Conservation (phyloP, 2,329 filamentous ascomycete species). For the Mariannaea sp. region DNA sequence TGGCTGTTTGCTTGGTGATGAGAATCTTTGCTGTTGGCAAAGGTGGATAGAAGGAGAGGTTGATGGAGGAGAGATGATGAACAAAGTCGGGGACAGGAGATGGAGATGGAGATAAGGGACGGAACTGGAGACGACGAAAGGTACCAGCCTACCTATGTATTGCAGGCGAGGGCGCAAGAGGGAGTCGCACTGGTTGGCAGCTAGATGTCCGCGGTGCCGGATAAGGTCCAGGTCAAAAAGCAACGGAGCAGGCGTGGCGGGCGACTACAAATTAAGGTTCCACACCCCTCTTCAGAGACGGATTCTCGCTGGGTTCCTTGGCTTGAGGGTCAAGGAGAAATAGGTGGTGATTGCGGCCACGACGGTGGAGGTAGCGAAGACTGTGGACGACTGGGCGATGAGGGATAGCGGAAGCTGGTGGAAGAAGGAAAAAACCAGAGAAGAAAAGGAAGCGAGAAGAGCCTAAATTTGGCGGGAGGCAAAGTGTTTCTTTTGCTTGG, state of each 20-base stretch:
- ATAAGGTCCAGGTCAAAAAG: constrained; percentile 27
- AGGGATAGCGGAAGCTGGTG: neutral
- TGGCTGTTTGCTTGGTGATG: neutral
- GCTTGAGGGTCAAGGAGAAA: constrained; percentile 13
- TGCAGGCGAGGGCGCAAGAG: constrained; percentile 4
- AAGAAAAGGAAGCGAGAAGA: neutral
- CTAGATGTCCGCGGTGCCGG: constrained; percentile 26
- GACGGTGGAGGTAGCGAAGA: constrained; percentile 8
- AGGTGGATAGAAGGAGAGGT: neutral
- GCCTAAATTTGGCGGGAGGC: constrained; percentile 1
- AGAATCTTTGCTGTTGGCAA: neutral
- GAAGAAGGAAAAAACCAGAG: neutral
- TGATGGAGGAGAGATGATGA: neutral
- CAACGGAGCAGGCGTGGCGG: constrained; percentile 31
- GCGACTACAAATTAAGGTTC: constrained; percentile 36
- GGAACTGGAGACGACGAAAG: constrained; percentile 6
- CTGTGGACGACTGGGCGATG: neutral
- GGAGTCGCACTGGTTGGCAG: constrained; percentile 10
- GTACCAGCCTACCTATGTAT: constrained; percentile 13
- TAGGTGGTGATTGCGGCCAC: constrained; percentile 1
- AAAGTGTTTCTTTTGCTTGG: neutral
- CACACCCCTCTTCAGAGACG: constrained; percentile 30
- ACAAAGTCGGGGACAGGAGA: neutral
- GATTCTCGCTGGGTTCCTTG: constrained; percentile 6
- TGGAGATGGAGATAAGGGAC: constrained; percentile 1